phyloP scores from a whole-genome alignment of 352 stramenopile species.

The Pythium aphanidermatum region DNA sequence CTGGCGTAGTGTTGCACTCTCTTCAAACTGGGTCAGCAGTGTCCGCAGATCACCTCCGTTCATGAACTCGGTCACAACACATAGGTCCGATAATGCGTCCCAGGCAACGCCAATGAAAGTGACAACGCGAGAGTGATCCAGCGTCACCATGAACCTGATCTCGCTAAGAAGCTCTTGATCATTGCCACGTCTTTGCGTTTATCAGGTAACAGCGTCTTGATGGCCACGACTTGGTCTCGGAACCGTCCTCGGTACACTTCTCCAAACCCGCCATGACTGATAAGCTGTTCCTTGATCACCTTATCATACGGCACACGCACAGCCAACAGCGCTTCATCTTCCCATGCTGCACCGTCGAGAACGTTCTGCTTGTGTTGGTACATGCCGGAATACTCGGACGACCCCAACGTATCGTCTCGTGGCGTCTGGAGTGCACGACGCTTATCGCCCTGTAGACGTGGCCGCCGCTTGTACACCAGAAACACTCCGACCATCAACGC shows the following conservation, averaged over 20 bases:
- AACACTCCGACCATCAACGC: not conserved
- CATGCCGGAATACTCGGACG: too few relatives aligned
- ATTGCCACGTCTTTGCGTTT: slow-evolving; percentile 28
- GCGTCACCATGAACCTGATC: slow-evolving; percentile 38
- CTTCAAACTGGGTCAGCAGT: slow-evolving; percentile 28
- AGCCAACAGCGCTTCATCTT: slow-evolving; percentile 35
- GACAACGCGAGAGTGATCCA: slow-evolving; percentile 42
- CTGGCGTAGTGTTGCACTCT: slow-evolving; percentile 6
- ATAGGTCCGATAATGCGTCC: slow-evolving; percentile 49
- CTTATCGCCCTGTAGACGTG: too few relatives aligned
- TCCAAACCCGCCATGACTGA: slow-evolving; percentile 43
- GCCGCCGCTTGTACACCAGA: slow-evolving; percentile 1
- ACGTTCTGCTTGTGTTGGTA: too few relatives aligned
- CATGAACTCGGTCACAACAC: slow-evolving; percentile 59
- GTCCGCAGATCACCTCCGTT: slow-evolving; percentile 43
- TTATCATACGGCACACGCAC: slow-evolving; percentile 36
- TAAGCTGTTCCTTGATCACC: slow-evolving; percentile 29
- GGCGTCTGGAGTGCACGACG: too few relatives aligned
- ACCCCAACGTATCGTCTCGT: too few relatives aligned
- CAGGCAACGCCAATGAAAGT: slow-evolving; percentile 52
- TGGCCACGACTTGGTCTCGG: slow-evolving; percentile 25
- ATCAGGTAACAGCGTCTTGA: slow-evolving; percentile 49
- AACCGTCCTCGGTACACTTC: slow-evolving; percentile 47
- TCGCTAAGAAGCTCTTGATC: slow-evolving; percentile 48
- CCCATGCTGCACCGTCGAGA: slow-evolving; percentile 24